Base-by-base conservation (phyloP, 169 alveolate species). In the Miamiensis avidus region DNA sequence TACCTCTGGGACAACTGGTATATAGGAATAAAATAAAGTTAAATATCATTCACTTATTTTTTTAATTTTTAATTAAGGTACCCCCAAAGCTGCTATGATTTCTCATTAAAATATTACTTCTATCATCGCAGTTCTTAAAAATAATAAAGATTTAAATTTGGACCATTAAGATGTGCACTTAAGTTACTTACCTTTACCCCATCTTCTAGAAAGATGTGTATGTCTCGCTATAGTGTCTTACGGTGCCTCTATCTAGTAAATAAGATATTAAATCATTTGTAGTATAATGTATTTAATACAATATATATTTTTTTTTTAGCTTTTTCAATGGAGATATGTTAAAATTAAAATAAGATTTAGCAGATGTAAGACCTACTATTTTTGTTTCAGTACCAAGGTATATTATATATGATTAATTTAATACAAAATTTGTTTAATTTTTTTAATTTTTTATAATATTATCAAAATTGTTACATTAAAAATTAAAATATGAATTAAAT, bases 111-210 rank as follows among this genome's bases (percentile, higher is more conserved):
- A 78, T 32, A 33, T 78, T 20, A 33, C 26, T n/a, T 31, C 83
- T 27, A 31, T 78, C 34, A 29, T 78, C 33, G 74, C 83, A 33
- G 28, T 74, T 31, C 74, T 78, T 34, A 33, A 78, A 30, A 31
- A 0, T 74, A 69, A 76, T 26, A 85, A 88, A 34, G 92, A 89
- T 1, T 74, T 93, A 34, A 73, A 85, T 0, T 72, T 92, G 0
- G 82, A 75, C 65, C 82, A 79, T 1, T 85, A 93, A 31, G 94
- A 90, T 82, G 78, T 82, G 25, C 75, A 85, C 65, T 0, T 4
- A 11, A 79, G 84, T 79, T 79, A 79, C 82, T 85, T 92, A 20
- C 96, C 96, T 11, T 77, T 92, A n/a, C 93, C 96, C 16, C 96
- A 92, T 82, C 91, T 92, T 28, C 85, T 89, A 69, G 96, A 92